Evolutionary conservation across 2,329 filamentous ascomycete species (phyloP), one percentile per base, ranked within the genome.

Genomic region (Microdochium paspali): DNA sequence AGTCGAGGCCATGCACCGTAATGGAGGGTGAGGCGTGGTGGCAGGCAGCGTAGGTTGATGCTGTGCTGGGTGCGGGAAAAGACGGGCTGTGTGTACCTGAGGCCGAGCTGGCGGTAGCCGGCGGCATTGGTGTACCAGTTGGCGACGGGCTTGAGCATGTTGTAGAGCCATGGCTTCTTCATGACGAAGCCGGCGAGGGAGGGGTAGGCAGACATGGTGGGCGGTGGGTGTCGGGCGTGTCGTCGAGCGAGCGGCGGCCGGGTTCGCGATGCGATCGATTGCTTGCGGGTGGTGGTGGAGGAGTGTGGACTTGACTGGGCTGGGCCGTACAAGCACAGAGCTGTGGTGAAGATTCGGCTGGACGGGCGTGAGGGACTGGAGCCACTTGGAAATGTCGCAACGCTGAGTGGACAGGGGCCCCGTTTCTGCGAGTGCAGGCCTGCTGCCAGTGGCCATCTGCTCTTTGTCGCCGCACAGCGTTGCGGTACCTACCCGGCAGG

Each of bases 71-170:
- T 20, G 35, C 15, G 18, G 18, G 35, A 21, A 40, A 21, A 18
- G 35, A 40, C 6, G 35, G 18, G 10, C n/a, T 13, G 35, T 5
- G 18, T 54, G 67, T 85, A 95, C 90, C 78, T 87, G 71, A 96
- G 77, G 63, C 91, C 91, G 63, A 96, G 77, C 80, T 91, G 82
- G 72, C 90, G 85, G 80, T 96, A 95, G 66, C 91, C 91, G 60
- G 90, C 79, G 61, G 89, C 85, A 66, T 91, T 85, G 71, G 73
- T 72, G 75, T 97, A 97, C 89, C 89, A 95, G 63, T 82, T 79
- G 69, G 90, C 80, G 56, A 95, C 66, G 56, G 93, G 93, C 74
- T 74, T 80, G 69, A 97, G 72, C 72, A 85, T 77, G 60, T 76
- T 83, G 69, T 76, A 73, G 64, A 97, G 81, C 87, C 87, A 95